These are phyloP conservation scores for Fragaria nilgerrensis DNA, from an alignment of 306 rosid species.

Conservation along the genomic window DNA sequence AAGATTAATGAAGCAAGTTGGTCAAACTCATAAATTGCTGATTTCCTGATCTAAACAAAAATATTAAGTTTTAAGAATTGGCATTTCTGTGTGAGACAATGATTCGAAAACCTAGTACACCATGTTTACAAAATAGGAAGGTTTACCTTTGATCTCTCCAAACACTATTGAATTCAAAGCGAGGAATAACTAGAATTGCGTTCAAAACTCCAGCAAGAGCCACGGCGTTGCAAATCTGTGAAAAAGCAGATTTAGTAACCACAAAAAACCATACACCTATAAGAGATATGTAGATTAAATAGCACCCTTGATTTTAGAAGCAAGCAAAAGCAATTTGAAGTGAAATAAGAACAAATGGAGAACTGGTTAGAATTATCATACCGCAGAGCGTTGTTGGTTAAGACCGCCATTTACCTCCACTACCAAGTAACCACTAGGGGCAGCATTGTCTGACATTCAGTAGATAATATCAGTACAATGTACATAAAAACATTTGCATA, in stretches of 20 bases:
- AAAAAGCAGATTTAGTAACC: background rate
- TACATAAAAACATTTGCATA: background rate
- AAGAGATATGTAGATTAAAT: background rate
- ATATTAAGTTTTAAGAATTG: background rate
- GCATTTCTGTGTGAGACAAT: too few species aligned
- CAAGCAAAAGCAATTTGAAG: background rate
- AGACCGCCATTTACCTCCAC: conserved; percentile 98
- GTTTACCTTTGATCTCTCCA: conserved; percentile 96
- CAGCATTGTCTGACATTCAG: conserved; percentile 57
- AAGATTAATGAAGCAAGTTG: background rate
- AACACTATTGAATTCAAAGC: conserved; percentile 78
- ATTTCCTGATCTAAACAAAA: conserved; percentile 2
- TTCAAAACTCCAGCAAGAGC: conserved; percentile 96
- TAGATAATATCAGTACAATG: conserved; percentile 8
- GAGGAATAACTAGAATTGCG: conserved; percentile 82
- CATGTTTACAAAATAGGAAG: too few species aligned
- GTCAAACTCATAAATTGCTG: background rate
- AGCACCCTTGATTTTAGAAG: background rate
- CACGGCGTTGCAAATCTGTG: conserved; percentile 92
- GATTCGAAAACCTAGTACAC: too few species aligned
- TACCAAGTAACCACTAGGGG: conserved; percentile 63
- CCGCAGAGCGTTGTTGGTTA: conserved; percentile 96
- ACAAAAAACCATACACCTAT: background rate
- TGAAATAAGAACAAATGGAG: background rate
- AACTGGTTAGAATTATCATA: conserved; percentile 31